Evolutionary conservation across 2,329 filamentous ascomycete genomes (phyloP).

Genomic region (Ophiostoma piceae): DNA sequence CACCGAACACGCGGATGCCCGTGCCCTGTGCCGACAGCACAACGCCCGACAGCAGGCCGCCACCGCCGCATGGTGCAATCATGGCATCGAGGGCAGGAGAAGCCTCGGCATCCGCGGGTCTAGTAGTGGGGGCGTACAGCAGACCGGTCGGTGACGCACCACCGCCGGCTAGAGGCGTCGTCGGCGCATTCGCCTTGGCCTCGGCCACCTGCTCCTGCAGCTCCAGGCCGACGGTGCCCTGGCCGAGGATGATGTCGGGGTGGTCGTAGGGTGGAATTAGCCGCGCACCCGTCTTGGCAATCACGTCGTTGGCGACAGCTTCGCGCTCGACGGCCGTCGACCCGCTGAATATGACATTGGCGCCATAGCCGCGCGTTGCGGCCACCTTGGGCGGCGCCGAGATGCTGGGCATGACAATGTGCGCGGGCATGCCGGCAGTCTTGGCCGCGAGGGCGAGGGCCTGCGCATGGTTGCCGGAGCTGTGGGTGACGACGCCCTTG

Average conservation of each 20-base stretch:
- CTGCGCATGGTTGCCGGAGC: constrained; percentile 90
- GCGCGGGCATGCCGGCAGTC: constrained; percentile 66
- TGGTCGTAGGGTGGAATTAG: constrained; percentile 90
- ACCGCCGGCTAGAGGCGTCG: neutral
- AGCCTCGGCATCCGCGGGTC: neutral
- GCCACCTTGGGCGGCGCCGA: constrained; percentile 81
- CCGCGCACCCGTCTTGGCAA: constrained; percentile 65
- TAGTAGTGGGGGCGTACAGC: constrained; percentile 21
- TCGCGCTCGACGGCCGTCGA: constrained; percentile 76
- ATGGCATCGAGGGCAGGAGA: constrained; percentile 52
- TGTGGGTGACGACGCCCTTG: constrained; percentile 82
- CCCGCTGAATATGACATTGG: constrained; percentile 74
- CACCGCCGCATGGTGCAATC: constrained; percentile 79
- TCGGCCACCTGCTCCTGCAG: constrained; percentile 64
- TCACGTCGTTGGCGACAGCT: constrained; percentile 64
- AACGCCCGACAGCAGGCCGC: constrained; percentile 79
- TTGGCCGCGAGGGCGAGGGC: constrained; percentile 80
- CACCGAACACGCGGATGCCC: constrained; percentile 72
- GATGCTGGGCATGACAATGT: constrained; percentile 91
- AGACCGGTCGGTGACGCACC: constrained; percentile 13
- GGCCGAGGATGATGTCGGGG: constrained; percentile 83
- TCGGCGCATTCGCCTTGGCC: constrained; percentile 28
- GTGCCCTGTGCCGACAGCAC: constrained; percentile 71
- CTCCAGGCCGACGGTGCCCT: constrained; percentile 85
- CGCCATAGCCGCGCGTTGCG: constrained; percentile 72